Percentiles rank a stretch among this genome's conserved stretches.
Conservation (phyloP, 2,329 filamentous ascomycete genomes). For the Neobulgaria alba region DNA sequence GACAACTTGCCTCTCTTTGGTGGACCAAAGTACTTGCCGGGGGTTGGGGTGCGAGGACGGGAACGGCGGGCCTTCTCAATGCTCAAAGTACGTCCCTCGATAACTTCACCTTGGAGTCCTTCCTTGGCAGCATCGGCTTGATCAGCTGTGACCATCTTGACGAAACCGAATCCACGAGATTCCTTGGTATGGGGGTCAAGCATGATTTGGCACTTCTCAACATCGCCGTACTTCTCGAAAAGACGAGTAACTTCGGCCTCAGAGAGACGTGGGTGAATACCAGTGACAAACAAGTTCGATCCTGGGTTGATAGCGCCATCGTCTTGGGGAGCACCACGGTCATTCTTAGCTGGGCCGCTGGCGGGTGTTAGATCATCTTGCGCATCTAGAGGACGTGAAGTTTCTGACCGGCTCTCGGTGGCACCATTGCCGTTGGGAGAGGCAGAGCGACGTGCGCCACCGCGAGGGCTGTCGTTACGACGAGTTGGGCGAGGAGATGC, state of each 20-base stretch:
- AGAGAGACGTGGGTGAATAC: slow-evolving; percentile 85
- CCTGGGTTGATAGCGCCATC: slow-evolving; percentile 83
- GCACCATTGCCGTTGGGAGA: slow-evolving; percentile 49
- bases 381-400: not conserved
- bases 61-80: slow-evolving; percentile 98
- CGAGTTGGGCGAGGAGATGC: slow-evolving; percentile 50
- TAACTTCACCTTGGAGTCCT: slow-evolving; percentile 86
- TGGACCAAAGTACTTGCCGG: slow-evolving; percentile 97
- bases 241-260: slow-evolving; percentile 89
- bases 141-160: slow-evolving; percentile 95
- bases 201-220: slow-evolving; percentile 99
- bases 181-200: slow-evolving; percentile 96
- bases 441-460: slow-evolving; percentile 54
- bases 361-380: slow-evolving; percentile 5
- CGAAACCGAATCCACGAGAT: slow-evolving; percentile 96
- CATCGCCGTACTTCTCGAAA: slow-evolving; percentile 97
- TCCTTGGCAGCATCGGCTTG: slow-evolving; percentile 97
- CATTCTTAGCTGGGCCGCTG: slow-evolving; percentile 44
- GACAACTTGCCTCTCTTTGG: slow-evolving; percentile 80
- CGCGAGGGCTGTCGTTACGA: slow-evolving; percentile 47
- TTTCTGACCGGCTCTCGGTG: slow-evolving; percentile 35
- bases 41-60: slow-evolving; percentile 89
- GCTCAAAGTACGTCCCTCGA: slow-evolving; percentile 91
- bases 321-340: slow-evolving; percentile 46
- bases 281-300: slow-evolving; percentile 97